Base-by-base conservation (phyloP, 805 yeast species). In the Jamesozyma gamospora region DNA sequence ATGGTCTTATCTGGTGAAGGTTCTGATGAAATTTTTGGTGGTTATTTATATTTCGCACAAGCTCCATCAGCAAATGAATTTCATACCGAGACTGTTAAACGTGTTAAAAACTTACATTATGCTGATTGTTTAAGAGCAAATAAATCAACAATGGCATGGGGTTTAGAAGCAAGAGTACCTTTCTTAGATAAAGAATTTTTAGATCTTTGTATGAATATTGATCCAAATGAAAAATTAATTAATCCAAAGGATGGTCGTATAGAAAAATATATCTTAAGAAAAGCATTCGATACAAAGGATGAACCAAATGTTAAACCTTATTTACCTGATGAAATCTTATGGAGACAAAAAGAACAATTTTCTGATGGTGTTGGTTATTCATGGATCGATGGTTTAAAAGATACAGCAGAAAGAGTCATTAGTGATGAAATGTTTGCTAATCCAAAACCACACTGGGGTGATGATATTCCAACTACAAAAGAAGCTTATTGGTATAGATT, bases 121-220 rank as follows among this genome's bases (percentile, higher is more conserved):
- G 86, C 97, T 46, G 99, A 92, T 71, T 90, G 97, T 72, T 71
- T 92, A 63, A 82, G 99, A 67, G 99, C 99, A 49, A 92, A 92
- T 83, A 92, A 92, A 70, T 88, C 96, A 27, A 92, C 99, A 43
- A 85, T 92, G 96, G 97, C 99, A 33, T 92, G 99, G 99, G 99
- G 99, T 65, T 75, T 92, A 49, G 99, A 92, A 71, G 98, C 98
- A 46, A 83, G 99, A 70, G 98, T 92, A 52, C 99, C 99, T 52
- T 92, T 92, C 83, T 75, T 92, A 69, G 99, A 92, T 69, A 84
- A 79, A 70, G 74, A 79, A 62, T 92, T 92, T 75, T 70, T 92
- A 65, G 85, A 90, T 56, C 76, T 84, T 34, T 78, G 94, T 65
- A 82, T 92, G 96, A 82, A 82, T 82, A 83, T 92, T 60, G 82